Percentiles rank a stretch among this genome's conserved stretches.
Evolutionary conservation across 1,284 basidiomycete species (phyloP).

Genomic region (Porogramme epimiltina): DNA sequence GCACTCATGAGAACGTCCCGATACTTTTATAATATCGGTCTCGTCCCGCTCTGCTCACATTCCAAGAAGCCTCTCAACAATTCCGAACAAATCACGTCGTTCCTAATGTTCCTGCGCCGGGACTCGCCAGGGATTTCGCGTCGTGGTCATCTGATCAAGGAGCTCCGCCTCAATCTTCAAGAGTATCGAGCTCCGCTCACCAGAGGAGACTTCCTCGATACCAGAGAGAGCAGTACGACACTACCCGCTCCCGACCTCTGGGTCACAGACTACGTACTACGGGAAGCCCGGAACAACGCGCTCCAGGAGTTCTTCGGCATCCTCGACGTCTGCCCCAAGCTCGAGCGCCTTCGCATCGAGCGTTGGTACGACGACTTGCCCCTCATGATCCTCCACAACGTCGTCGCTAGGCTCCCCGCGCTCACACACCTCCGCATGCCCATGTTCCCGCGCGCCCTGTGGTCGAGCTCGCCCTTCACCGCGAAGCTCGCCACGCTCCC

Average conservation of each 20-base stretch:
- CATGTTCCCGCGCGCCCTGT: not conserved
- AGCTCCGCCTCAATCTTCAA: not conserved
- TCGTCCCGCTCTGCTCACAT: not conserved
- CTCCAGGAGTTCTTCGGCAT: not conserved
- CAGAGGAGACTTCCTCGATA: not conserved
- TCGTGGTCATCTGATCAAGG: not conserved
- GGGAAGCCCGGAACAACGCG: not conserved
- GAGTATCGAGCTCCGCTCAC: too few relatives aligned
- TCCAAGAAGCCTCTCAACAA: not conserved
- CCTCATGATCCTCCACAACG: not conserved
- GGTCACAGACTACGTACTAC: not conserved
- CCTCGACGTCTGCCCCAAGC: not conserved
- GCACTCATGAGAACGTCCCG: not conserved
- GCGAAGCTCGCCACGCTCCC: not conserved
- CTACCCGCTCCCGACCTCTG: too few relatives aligned
- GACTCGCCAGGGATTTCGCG: not conserved
- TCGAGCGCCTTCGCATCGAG: not conserved
- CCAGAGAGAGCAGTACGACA: not conserved
- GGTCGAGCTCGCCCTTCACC: not conserved
- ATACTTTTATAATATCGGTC: not conserved
- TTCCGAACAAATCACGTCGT: not conserved
- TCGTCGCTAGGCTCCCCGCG: not conserved
- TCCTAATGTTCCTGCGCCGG: not conserved
- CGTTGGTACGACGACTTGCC: not conserved
- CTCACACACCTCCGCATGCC: slow-evolving; percentile 2